These are phyloP conservation scores for Colletotrichum sansevieriae DNA, from an alignment of 2,329 filamentous ascomycete genomes.

Conservation along the genomic window DNA sequence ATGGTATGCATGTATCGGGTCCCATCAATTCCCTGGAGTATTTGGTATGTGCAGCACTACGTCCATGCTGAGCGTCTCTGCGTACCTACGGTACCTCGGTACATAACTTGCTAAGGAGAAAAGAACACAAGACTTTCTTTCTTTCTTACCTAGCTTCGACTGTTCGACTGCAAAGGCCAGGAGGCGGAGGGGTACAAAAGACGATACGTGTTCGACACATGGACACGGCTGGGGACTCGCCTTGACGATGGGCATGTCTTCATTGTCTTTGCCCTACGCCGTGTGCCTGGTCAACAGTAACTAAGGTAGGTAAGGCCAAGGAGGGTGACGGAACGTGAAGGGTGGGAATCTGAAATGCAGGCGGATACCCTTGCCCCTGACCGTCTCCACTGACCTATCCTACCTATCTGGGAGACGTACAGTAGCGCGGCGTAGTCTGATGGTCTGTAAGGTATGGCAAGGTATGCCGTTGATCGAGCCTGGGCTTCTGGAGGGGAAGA, in stretches of 20 bases:
- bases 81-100: no score
- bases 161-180: no score
- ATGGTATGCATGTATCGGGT: not conserved
- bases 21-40: not conserved
- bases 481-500: constrained; percentile 1
- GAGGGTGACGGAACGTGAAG: constrained; percentile 28
- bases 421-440: constrained; percentile 27
- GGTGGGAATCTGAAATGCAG: constrained; percentile 26
- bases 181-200: not conserved
- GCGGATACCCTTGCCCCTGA: constrained; percentile 29
- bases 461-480: constrained; percentile 1
- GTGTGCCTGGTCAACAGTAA: not conserved
- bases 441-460: not conserved
- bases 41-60: no score
- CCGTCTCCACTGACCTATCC: constrained; percentile 28
- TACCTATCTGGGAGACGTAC: constrained; percentile 28
- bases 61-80: no score
- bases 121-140: no score
- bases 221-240: not conserved
- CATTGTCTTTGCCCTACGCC: constrained; percentile 2
- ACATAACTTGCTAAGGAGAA: no score
- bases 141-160: no score
- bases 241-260: not conserved
- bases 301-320: not conserved
- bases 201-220: not conserved